Evolutionary conservation across 352 stramenopile genomes (phyloP).

Genomic region (Globisporangium takayamanum): DNA sequence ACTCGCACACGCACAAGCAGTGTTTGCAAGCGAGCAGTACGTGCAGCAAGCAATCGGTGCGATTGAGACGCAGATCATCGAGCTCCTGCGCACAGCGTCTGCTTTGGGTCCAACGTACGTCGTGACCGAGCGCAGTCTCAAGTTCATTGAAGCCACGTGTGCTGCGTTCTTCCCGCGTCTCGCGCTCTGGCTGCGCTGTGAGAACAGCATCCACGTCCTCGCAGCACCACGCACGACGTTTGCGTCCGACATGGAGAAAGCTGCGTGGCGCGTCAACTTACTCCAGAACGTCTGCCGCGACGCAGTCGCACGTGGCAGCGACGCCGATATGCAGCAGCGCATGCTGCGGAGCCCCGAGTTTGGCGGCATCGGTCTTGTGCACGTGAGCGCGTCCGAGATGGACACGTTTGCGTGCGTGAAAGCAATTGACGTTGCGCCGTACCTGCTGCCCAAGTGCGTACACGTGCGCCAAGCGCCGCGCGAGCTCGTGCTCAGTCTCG

Average conservation of each 20-base stretch:
- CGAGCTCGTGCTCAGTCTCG: conserved; percentile 21
- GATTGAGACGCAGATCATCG: conserved; percentile 48
- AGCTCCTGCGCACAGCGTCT: conserved; percentile 30
- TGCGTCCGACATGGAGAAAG: conserved; percentile 23
- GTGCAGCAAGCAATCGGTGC: conserved; percentile 42
- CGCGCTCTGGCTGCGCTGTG: conserved; percentile 25
- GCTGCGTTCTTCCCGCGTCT: conserved; percentile 47
- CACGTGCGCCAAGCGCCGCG: conserved; percentile 4
- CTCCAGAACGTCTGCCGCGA: conserved; percentile 35
- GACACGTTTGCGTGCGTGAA: conserved; percentile 29
- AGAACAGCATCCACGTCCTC: conserved; percentile 26
- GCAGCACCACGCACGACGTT: conserved; percentile 34
- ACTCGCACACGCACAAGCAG: conserved; percentile 22
- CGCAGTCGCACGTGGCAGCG: conserved; percentile 14
- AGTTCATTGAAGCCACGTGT: conserved; percentile 42
- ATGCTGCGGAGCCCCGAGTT: conserved; percentile 19
- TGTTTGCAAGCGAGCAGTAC: conserved; percentile 33
- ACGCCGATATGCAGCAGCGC: conserved; percentile 5
- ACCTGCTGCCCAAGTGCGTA: conserved; percentile 41
- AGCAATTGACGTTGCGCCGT: conserved; percentile 24
- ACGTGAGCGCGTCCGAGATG: conserved; percentile 21
- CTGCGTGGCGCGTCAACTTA: conserved; percentile 34
- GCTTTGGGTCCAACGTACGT: conserved; percentile 41
- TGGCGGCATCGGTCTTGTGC: conserved; percentile 38
- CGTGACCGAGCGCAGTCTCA: conserved; percentile 37